These are phyloP conservation scores for Solanum ossicruentum DNA, from an alignment of 257 asterid genomes.

Conservation along the genomic window DNA sequence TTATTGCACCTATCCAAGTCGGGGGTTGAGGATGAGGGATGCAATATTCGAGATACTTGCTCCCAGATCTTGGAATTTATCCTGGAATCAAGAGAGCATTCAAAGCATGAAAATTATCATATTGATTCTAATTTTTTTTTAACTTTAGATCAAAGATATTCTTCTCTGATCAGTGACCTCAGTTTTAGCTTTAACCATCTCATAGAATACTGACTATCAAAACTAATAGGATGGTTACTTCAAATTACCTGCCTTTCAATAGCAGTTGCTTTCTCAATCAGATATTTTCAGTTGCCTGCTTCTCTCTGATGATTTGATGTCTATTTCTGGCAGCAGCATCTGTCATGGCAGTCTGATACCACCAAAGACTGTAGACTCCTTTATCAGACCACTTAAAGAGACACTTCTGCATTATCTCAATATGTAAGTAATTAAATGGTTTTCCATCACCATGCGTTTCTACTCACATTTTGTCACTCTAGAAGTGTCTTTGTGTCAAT, in stretches of 20 bases:
- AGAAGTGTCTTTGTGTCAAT: slow-evolving; percentile 23
- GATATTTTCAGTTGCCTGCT: neutral
- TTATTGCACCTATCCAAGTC: neutral
- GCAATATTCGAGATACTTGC: neutral
- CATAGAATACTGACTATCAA: neutral
- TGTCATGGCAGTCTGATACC: slow-evolving; percentile 27
- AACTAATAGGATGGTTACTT: neutral
- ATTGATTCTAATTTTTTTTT: neutral
- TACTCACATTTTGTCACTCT: slow-evolving; percentile 1
- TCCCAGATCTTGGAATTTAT: neutral
- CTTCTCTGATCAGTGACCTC: neutral
- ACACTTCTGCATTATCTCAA: slow-evolving; percentile 35
- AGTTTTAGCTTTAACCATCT: neutral
- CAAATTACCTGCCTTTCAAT: neutral
- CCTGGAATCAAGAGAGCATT: neutral
- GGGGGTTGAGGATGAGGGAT: neutral
- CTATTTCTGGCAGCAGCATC: slow-evolving; percentile 36
- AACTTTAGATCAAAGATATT: neutral
- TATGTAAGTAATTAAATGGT: slow-evolving; percentile 32
- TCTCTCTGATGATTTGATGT: slow-evolving; percentile 5
- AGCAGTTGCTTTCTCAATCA: neutral
- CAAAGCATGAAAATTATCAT: neutral
- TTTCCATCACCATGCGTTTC: neutral
- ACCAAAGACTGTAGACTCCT: slow-evolving; percentile 20
- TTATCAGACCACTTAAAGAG: slow-evolving; percentile 19